phyloP scores from a whole-genome alignment of 1,139 yeast species.

The Taphrina confusa region DNA sequence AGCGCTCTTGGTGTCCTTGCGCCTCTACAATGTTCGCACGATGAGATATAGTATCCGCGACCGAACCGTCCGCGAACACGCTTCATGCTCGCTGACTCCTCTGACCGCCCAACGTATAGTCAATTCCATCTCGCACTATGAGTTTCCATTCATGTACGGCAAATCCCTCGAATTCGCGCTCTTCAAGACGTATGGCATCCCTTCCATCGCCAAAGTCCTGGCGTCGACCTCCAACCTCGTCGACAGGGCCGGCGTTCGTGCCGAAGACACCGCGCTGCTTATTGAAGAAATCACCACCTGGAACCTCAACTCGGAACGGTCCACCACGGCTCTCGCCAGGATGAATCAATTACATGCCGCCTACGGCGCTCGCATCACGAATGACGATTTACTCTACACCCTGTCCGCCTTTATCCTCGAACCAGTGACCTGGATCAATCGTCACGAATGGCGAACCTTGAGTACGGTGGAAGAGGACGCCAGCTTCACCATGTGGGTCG shows the following conservation, averaged over 20 bases:
- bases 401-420: constrained; percentile 5
- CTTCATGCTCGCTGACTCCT: neutral
- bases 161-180: constrained; percentile 17
- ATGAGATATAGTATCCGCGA: neutral
- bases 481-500: constrained; percentile 5
- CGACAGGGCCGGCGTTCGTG: neutral
- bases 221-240: neutral
- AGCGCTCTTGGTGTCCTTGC: neutral
- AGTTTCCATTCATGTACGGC: neutral
- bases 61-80: neutral
- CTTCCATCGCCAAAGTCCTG: constrained; percentile 6
- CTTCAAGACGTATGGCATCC: constrained; percentile 14
- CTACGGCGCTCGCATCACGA: neutral
- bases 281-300: neutral
- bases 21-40: neutral
- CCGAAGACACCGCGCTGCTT: constrained; percentile 13
- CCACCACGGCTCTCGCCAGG: constrained; percentile 14
- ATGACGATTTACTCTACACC: constrained; percentile 16
- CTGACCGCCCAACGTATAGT: neutral
- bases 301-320: constrained; percentile 10
- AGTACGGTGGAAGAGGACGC: constrained; percentile 1
- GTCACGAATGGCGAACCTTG: constrained; percentile 1
- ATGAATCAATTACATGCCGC: constrained; percentile 1
- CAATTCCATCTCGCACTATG: neutral
- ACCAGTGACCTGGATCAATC: neutral